These are phyloP conservation scores for Xenosphaeropsis pyriputrescens DNA, from an alignment of 2,329 filamentous ascomycete genomes.

Conservation along the genomic window DNA sequence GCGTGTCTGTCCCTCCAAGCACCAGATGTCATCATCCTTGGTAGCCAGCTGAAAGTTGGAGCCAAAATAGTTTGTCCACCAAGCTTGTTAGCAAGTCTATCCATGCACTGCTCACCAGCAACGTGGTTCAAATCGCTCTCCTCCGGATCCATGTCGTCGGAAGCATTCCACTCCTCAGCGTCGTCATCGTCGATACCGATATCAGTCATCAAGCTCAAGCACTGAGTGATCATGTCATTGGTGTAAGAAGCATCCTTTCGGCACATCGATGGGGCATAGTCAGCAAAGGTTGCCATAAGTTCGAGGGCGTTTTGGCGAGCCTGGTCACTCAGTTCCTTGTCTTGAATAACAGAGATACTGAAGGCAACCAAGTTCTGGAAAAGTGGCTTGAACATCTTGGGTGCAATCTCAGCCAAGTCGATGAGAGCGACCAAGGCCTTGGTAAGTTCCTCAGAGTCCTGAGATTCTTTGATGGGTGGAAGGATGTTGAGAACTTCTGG, in stretches of 20 bases:
- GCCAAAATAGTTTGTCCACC: conserved; percentile 86
- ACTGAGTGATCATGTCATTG: conserved; percentile 95
- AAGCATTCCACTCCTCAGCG: conserved; percentile 81
- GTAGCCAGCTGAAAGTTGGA: conserved; percentile 92
- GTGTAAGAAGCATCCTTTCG: conserved; percentile 88
- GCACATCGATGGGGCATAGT: conserved; percentile 88
- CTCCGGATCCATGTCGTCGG: conserved; percentile 88
- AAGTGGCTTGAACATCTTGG: conserved; percentile 94
- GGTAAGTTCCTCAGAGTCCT: conserved; percentile 81
- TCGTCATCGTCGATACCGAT: conserved; percentile 90
- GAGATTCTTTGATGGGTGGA: conserved; percentile 80
- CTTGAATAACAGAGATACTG: conserved; percentile 83
- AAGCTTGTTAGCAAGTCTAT: conserved; percentile 90
- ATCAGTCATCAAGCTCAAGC: conserved; percentile 94
- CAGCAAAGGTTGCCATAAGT: conserved; percentile 94
- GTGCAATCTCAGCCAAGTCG: conserved; percentile 83
- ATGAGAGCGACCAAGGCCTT: conserved; percentile 84
- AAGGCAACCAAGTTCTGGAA: conserved; percentile 90
- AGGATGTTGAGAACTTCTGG: conserved; percentile 90
- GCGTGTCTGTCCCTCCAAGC: conserved; percentile 93
- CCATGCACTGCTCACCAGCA: conserved; percentile 96
- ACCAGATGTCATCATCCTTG: conserved; percentile 91
- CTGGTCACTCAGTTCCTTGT: conserved; percentile 85
- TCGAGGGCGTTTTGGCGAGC: conserved; percentile 91
- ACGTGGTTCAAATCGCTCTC: conserved; percentile 97